Evolutionary conservation across 805 yeast species (phyloP), one percentile per base, ranked within the genome.

Genomic region (Yarrowia osloensis): DNA sequence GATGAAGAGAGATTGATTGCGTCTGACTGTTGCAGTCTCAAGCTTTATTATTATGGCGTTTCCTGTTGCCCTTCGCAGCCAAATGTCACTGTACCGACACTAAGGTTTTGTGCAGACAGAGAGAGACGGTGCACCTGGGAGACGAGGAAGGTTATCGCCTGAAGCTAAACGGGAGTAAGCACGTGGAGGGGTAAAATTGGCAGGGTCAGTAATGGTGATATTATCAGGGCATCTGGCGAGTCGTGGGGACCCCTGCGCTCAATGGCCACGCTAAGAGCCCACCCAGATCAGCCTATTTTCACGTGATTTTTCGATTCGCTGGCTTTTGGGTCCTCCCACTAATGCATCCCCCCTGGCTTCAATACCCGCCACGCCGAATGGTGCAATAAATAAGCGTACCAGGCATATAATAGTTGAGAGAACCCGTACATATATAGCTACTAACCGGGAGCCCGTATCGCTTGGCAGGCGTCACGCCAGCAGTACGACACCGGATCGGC

Each of bases 121-220:
- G 22, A 17, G 42, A 39, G 22, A 6, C 42, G 11, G 22, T 19
- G 42, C 42, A 39, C 42, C 42, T 39, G 42, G 22, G 42, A 39
- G 42, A 9, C 50, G 50, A 46, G 50, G n/a, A 46, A 46, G 55
- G 55, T 50, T 50, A 50, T 50, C 55, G 55, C 55, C 39, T 35
- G 33, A 50, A 50, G 55, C 21, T 39, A 50, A 54, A 54, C 44
- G 4, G 28, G 22, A 37, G 33, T 37, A 54, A 54, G 61, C 61
- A 54, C 55, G 61, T 54, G 61, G 61, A 54, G 61, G 44, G 55
- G 39, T 47, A 47, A 28, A 28, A 47, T 47, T 47, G 54, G 54
- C 35, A 47, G 54, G 35, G 35, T 19, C 17, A 6, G 22, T 5
- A 11, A 15, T 6, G 6, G 26, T 15, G 52, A 28, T 28, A 26